Evolutionary conservation across 1,284 basidiomycete species (phyloP).

Genomic region (Calocybe gambosa): DNA sequence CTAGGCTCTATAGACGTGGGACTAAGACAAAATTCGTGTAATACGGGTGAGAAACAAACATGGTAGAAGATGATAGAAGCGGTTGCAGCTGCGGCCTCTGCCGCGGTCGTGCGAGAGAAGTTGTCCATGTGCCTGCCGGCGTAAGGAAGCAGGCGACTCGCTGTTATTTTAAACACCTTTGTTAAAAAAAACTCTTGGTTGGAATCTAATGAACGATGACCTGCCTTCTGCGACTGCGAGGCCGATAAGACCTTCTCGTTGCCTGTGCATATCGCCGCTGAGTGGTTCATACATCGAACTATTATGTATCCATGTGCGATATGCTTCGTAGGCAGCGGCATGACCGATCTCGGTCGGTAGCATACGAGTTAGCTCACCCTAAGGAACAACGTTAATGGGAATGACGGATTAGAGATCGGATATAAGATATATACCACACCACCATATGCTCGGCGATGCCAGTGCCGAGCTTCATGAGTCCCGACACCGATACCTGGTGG

Average conservation of each 20-base stretch:
- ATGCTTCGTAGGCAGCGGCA: slow-evolving; percentile 66
- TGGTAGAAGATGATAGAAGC: slow-evolving; percentile 46
- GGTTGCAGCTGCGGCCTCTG: slow-evolving; percentile 52
- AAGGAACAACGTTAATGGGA: not conserved
- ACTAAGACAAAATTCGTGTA: slow-evolving; percentile 6
- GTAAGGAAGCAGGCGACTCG: slow-evolving; percentile 41
- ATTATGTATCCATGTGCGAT: slow-evolving; percentile 56
- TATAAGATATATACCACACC: slow-evolving; percentile 38
- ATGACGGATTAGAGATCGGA: slow-evolving; percentile 1
- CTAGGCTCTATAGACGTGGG: slow-evolving; percentile 26
- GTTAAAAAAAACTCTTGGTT: not conserved
- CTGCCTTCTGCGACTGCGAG: slow-evolving; percentile 59
- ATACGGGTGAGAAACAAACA: slow-evolving; percentile 19
- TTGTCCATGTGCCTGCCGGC: slow-evolving; percentile 35
- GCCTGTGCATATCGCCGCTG: slow-evolving; percentile 44
- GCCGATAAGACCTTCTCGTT: slow-evolving; percentile 55
- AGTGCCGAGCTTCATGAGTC: slow-evolving; percentile 47
- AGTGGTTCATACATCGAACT: slow-evolving; percentile 46
- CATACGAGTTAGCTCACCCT: slow-evolving; percentile 42
- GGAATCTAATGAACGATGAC: not conserved
- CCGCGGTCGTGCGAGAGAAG: slow-evolving; percentile 38
- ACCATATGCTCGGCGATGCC: slow-evolving; percentile 56
- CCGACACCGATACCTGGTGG: slow-evolving; percentile 38
- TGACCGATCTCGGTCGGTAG: slow-evolving; percentile 52
- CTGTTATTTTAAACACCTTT: slow-evolving; percentile 17